Base-by-base conservation (phyloP, 1,139 yeast species). In the Blastobotrys buckinghamii region DNA sequence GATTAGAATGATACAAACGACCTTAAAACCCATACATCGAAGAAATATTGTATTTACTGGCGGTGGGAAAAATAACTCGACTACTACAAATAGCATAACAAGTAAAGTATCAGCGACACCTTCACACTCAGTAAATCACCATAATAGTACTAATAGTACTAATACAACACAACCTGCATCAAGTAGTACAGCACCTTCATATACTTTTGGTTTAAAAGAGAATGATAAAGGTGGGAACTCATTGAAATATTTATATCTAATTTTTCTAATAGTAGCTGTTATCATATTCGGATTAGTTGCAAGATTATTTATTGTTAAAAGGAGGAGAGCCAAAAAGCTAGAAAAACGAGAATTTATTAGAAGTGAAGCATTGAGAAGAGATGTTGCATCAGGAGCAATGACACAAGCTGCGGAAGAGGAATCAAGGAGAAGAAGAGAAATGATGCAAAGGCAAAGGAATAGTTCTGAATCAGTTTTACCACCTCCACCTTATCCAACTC, bases 401-500 rank as follows among this genome's bases (percentile, higher is more conserved):
- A 32, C 16, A 6, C 10, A 39, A n/a, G 22, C 49, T 8, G 29
- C 35, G 2, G 36, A 7, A 6, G 24, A 16, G 6, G 27, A 36
- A 26, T 19, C 27, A 10, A 22, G 24, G 24, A 26, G 30, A n/a
- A 30, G 27, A n/a, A 32, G 32, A 22, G 42, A 39, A 30, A 39
- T 39, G 42, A 24, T 27, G n/a, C 38, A 41, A 37, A 36, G 39
- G 6, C 19, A 15, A 12, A 9, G 22, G 13, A 34, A n/a, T 7
- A 17, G 36, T 29, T 16, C 36, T 6, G 36, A n/a, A 16, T 13
- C 26, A 36, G 6, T 19, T 6, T n/a, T 27, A 19, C 60, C 61
- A 32, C 62, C 61, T 2, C 62, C 62, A 15, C 61, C 62, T 6
- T 59, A 59, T 44, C 59, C 59, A 8, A 50, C 53, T 1, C 59